These are phyloP conservation scores for Heliamphora exappendiculata DNA, from an alignment of 148 eudicot species.

Conservation along the genomic window DNA sequence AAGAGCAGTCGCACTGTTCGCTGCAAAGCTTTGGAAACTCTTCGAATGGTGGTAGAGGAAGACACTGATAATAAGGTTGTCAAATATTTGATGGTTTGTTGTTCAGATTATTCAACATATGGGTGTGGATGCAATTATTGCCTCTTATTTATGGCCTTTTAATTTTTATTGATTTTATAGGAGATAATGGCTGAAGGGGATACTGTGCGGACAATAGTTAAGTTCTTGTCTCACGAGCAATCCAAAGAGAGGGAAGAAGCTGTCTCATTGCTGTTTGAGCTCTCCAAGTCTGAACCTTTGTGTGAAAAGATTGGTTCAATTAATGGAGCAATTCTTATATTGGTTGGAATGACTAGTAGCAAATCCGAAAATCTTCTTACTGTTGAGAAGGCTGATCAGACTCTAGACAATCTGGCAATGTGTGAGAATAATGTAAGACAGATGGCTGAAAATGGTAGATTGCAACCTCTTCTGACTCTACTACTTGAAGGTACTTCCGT, in stretches of 20 bases:
- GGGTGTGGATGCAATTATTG: slow-evolving; percentile 7
- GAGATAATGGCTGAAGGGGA: slow-evolving; percentile 81
- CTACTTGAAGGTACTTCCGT: slow-evolving; percentile 63
- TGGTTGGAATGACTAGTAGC: slow-evolving; percentile 87
- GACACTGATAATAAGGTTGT: slow-evolving; percentile 73
- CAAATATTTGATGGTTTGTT: not conserved
- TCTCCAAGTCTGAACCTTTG: slow-evolving; percentile 63
- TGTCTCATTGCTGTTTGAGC: slow-evolving; percentile 70
- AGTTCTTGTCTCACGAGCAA: slow-evolving; percentile 59
- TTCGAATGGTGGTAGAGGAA: slow-evolving; percentile 59
- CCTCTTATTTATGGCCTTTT: not conserved
- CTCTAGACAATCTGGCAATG: slow-evolving; percentile 67
- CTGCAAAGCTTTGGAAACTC: slow-evolving; percentile 69
- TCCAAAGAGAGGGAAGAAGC: slow-evolving; percentile 81
- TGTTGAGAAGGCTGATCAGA: slow-evolving; percentile 68
- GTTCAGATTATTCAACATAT: not conserved
- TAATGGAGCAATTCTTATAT: slow-evolving; percentile 79
- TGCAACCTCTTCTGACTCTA: slow-evolving; percentile 67
- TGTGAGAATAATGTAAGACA: slow-evolving; percentile 69
- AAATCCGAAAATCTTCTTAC: slow-evolving; percentile 56
- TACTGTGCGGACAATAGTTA: slow-evolving; percentile 65
- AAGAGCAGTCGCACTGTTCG: slow-evolving; percentile 66
- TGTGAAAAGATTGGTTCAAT: slow-evolving; percentile 81
- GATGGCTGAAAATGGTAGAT: slow-evolving; percentile 89
- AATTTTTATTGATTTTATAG: slow-evolving; percentile 34